Evolutionary conservation across 352 stramenopile species (phyloP).

Genomic region (Albugo laibachii): DNA sequence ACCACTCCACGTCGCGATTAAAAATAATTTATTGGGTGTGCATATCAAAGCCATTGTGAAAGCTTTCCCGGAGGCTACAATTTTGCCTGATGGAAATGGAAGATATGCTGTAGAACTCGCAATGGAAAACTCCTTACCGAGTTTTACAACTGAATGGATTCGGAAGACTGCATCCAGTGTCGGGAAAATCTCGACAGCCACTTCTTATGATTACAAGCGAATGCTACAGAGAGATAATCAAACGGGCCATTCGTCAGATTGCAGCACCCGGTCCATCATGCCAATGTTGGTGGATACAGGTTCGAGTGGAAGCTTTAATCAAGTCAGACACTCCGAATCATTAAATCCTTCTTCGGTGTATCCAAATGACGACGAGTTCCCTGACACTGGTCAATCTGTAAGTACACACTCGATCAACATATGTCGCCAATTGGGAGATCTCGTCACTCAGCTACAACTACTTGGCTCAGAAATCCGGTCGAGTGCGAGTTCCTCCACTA

Average conservation of each 20-base stretch:
- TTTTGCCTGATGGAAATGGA: constrained; percentile 30
- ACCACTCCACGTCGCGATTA: constrained; percentile 63
- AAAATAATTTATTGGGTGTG: constrained; percentile 33
- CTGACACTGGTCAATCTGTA: not conserved
- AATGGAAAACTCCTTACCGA: constrained; percentile 32
- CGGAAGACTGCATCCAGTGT: constrained; percentile 18
- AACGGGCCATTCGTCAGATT: not conserved
- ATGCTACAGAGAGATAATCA: constrained; percentile 2
- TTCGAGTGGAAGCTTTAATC: not conserved
- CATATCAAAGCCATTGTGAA: constrained; percentile 35
- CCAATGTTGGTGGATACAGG: not conserved
- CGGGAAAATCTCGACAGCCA: not conserved
- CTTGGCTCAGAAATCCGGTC: constrained; percentile 47
- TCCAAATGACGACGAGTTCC: not conserved
- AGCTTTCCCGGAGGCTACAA: constrained; percentile 16
- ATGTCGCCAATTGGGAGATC: constrained; percentile 32
- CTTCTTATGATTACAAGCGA: constrained; percentile 14
- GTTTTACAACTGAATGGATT: constrained; percentile 48
- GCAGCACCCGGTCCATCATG: not conserved
- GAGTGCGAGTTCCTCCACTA: constrained; percentile 21
- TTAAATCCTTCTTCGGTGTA: no score
- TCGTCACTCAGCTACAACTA: constrained; percentile 48
- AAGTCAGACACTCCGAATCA: no score
- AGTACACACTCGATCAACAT: not conserved
- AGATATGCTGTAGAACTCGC: constrained; percentile 44